Conservation (phyloP, 83 land plant species). For the Larix sibirica region DNA sequence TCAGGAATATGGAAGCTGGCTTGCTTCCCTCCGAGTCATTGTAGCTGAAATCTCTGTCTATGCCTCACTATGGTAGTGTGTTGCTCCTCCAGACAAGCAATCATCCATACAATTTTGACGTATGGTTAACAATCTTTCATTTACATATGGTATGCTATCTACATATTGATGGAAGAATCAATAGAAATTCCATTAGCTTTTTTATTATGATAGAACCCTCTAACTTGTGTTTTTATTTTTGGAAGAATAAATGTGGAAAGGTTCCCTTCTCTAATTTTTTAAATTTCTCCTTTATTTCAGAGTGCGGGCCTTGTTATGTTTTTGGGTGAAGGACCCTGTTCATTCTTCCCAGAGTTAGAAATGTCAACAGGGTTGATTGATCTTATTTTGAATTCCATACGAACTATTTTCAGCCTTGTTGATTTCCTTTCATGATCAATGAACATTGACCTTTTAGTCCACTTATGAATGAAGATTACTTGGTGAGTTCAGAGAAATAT, state of each 20-base stretch:
- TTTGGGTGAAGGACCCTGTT: background rate
- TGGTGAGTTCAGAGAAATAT: background rate
- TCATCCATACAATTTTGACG: constrained; percentile 33
- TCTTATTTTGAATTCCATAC: background rate
- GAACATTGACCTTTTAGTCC: background rate
- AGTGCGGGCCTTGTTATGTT: background rate
- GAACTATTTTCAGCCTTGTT: background rate
- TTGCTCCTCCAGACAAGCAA: constrained; percentile 78
- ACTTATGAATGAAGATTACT: background rate
- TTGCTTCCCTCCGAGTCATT: constrained; percentile 65
- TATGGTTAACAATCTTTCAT: background rate
- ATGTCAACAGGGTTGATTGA: background rate
- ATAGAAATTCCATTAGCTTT: background rate
- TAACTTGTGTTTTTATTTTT: background rate
- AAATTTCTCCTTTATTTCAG: background rate
- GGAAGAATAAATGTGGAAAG: background rate
- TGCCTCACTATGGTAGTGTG: constrained; percentile 85
- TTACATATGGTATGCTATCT: background rate
- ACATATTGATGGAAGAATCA: background rate
- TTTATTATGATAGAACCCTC: background rate
- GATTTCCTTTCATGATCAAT: background rate
- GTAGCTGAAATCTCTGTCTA: constrained; percentile 74
- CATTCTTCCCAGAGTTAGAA: background rate
- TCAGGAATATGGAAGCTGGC: constrained; percentile 94
- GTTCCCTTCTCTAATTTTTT: background rate